Percentiles rank a stretch among this genome's conserved stretches.
Evolutionary conservation across 2,329 filamentous ascomycete species (phyloP).

Genomic region (Alternaria tenuissima): DNA sequence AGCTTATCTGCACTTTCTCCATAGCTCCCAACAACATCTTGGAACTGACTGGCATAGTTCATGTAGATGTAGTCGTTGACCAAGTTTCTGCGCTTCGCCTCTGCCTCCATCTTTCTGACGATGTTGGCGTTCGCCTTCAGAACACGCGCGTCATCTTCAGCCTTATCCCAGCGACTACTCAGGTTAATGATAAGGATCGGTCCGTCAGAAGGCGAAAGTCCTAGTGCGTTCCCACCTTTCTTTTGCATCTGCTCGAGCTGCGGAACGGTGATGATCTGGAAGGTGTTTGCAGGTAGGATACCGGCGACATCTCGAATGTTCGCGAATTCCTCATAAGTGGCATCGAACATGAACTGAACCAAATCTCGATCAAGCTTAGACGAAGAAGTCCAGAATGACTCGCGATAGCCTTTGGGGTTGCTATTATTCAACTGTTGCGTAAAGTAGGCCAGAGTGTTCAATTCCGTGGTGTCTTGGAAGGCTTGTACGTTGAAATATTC

Average conservation of each 20-base stretch:
- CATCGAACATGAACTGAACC: slow-evolving; percentile 17
- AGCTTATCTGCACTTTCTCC: slow-evolving; percentile 37
- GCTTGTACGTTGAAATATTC: slow-evolving; percentile 12
- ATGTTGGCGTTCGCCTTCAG: slow-evolving; percentile 19
- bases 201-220: slow-evolving; percentile 18
- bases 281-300: slow-evolving; percentile 23
- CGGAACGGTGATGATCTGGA: slow-evolving; percentile 31
- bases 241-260: slow-evolving; percentile 26
- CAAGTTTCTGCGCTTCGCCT: slow-evolving; percentile 15
- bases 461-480: slow-evolving; percentile 22
- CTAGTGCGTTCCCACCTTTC: slow-evolving; percentile 34
- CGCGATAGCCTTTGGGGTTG: slow-evolving; percentile 18
- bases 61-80: slow-evolving; percentile 44
- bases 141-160: slow-evolving; percentile 26
- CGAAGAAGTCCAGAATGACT: slow-evolving; percentile 32
- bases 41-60: slow-evolving; percentile 56
- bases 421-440: slow-evolving; percentile 20
- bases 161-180: slow-evolving; percentile 20
- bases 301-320: slow-evolving; percentile 4
- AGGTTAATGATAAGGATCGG: slow-evolving; percentile 22
- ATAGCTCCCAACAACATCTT: slow-evolving; percentile 54
- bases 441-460: slow-evolving; percentile 27
- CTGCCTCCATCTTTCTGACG: slow-evolving; percentile 15
- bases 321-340: slow-evolving; percentile 18
- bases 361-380: slow-evolving; percentile 27